phyloP scores from a whole-genome alignment of 2,329 filamentous ascomycete genomes.

The Talaromyces rugulosus region DNA sequence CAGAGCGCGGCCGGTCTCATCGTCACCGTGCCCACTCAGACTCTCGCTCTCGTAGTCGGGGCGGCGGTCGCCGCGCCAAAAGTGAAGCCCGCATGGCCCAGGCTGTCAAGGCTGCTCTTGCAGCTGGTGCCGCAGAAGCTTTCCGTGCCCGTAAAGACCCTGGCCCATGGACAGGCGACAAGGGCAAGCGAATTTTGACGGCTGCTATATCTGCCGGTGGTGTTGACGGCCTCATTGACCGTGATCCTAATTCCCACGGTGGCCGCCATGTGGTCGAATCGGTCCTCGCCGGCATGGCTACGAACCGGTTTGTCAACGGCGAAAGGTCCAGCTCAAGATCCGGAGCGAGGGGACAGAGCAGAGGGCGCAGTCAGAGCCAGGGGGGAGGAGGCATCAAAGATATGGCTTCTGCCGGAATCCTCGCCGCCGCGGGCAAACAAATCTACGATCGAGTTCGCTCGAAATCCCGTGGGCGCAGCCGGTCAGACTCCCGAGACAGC shows the following conservation, averaged over 20 bases:
- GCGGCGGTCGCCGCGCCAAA: constrained; percentile 48
- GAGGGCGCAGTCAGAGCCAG: constrained; percentile 38
- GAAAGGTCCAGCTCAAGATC: constrained; percentile 69
- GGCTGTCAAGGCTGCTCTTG: constrained; percentile 83
- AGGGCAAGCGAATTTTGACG: constrained; percentile 86
- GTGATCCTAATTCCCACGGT: constrained; percentile 65
- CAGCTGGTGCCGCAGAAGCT: constrained; percentile 87
- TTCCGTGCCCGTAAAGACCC: constrained; percentile 86
- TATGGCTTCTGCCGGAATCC: constrained; percentile 38
- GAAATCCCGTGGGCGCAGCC: constrained; percentile 35
- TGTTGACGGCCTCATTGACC: constrained; percentile 70
- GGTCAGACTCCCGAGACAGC: constrained; percentile 50
- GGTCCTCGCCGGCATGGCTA: constrained; percentile 81
- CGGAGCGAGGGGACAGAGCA: constrained; percentile 25
- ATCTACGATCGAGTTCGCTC: constrained; percentile 42
- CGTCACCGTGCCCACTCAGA: constrained; percentile 45
- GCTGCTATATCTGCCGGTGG: constrained; percentile 81
- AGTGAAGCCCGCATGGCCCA: constrained; percentile 66
- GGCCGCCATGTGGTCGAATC: constrained; percentile 82
- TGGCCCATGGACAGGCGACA: constrained; percentile 84
- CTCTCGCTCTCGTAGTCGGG: constrained; percentile 53
- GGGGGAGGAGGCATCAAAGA: constrained; percentile 34
- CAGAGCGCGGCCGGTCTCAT: constrained; percentile 45
- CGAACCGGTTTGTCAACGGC: constrained; percentile 81
- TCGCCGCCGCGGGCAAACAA: constrained; percentile 47